Conservation (phyloP, 345 rosid genomes). For the Dipteronia sinensis region DNA sequence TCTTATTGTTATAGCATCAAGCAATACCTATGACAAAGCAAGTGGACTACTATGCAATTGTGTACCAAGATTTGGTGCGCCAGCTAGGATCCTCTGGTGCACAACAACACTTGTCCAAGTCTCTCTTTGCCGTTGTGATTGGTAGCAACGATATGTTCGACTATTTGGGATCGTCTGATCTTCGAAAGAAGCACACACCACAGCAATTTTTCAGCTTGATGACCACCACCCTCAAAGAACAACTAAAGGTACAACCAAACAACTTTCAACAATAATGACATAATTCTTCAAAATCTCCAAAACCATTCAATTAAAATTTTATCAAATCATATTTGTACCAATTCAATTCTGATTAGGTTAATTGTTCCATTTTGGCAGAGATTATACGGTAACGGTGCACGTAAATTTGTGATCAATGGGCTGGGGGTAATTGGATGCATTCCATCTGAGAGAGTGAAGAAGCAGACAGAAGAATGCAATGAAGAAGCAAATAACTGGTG, state of each 20-base stretch:
- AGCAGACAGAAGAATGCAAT: conserved; percentile 43
- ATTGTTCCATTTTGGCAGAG: conserved; percentile 27
- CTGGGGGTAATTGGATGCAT: conserved; percentile 54
- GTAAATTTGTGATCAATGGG: conserved; percentile 53
- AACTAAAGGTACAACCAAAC: conserved; percentile 51
- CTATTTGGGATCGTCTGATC: conserved; percentile 43
- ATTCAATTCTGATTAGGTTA: background rate
- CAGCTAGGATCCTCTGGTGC: conserved; percentile 39
- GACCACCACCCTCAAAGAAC: conserved; percentile 49
- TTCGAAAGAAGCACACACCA: conserved; percentile 35
- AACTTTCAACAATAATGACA: background rate
- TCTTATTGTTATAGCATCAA: conserved; percentile 31
- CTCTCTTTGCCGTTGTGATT: conserved; percentile 51
- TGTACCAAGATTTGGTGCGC: conserved; percentile 28
- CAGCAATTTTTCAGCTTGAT: conserved; percentile 44
- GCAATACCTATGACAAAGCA: conserved; percentile 52
- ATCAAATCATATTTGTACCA: background rate
- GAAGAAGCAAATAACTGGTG: conserved; percentile 42
- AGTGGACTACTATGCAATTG: conserved; percentile 43
- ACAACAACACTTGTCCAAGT: conserved; percentile 42
- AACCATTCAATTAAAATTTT: background rate
- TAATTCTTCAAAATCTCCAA: background rate
- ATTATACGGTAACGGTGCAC: conserved; percentile 46
- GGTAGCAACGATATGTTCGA: conserved; percentile 74
- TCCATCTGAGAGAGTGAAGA: conserved; percentile 50